A percentile compares a stretch with the other conserved stretches of the same genome.
Conservation (phyloP, 106 monocot genomes). For the Dendrobium catenatum region DNA sequence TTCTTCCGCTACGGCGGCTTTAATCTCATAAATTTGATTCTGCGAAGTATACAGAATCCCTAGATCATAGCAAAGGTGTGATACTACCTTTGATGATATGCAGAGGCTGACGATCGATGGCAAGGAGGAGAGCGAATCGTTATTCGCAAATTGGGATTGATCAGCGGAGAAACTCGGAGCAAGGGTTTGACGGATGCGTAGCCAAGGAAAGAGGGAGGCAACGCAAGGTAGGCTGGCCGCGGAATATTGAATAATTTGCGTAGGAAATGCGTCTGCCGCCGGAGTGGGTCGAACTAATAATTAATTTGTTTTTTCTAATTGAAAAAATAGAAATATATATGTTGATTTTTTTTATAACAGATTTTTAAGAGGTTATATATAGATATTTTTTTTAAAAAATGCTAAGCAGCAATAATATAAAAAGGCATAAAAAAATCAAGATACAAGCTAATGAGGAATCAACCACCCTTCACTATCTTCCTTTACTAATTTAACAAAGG, state of each 20-base stretch:
- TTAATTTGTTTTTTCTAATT: neutral
- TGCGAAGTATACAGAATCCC: neutral
- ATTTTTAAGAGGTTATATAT: too few relatives aligned
- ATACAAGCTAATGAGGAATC: too few relatives aligned
- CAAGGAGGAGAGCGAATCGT: neutral
- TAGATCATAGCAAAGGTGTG: neutral
- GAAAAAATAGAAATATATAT: too few relatives aligned
- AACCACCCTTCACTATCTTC: too few relatives aligned
- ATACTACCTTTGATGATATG: neutral
- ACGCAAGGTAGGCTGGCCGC: neutral
- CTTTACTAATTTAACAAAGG: too few relatives aligned
- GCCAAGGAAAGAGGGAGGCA: neutral
- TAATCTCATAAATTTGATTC: neutral
- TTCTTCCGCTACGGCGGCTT: neutral
- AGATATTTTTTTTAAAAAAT: too few relatives aligned
- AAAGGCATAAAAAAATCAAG: too few relatives aligned
- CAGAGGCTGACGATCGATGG: neutral
- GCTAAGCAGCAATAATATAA: too few relatives aligned
- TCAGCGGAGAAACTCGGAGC: neutral
- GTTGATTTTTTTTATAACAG: too few relatives aligned
- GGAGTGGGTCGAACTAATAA: neutral
- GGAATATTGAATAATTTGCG: neutral
- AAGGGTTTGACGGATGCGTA: neutral
- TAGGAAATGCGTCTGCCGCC: neutral
- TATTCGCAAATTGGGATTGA: neutral